A percentile compares a stretch with the other conserved stretches of the same genome.
phyloP scores from a whole-genome alignment of 768 basidiomycete genomes.

The Boletus sp. region DNA sequence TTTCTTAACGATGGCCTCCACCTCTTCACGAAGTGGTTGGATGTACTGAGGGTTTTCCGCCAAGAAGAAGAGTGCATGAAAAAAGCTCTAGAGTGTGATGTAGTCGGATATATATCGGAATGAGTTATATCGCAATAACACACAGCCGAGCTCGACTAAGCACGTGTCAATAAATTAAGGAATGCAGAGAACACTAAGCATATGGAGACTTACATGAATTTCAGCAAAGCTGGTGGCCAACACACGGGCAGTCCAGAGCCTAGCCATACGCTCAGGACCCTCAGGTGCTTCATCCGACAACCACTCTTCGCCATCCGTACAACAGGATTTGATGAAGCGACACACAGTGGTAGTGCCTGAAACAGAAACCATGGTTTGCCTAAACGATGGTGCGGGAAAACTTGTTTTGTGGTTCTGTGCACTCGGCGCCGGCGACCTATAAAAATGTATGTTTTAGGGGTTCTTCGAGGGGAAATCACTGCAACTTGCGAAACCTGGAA shows the following conservation, averaged over 20 bases:
- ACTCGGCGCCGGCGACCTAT: no score
- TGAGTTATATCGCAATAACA: not conserved
- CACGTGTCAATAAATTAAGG: not conserved
- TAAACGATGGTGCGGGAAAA: no score
- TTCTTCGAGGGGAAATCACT: no score
- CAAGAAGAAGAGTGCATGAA: slow-evolving; percentile 35
- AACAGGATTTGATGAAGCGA: no score
- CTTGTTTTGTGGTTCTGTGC: no score
- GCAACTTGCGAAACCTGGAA: no score
- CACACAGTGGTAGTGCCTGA: no score
- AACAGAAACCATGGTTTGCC: no score
- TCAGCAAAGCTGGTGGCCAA: slow-evolving; percentile 22
- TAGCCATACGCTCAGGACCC: slow-evolving; percentile 11
- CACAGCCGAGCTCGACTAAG: not conserved
- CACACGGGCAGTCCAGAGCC: slow-evolving; percentile 24
- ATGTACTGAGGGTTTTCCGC: slow-evolving; percentile 35
- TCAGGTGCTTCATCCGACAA: slow-evolving; percentile 26
- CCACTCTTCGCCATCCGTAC: no score
- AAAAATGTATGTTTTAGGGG: no score
- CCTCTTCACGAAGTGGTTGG: not conserved
- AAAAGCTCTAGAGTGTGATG: slow-evolving; percentile 24
- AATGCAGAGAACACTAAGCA: not conserved
- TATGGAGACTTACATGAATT: slow-evolving; percentile 17
- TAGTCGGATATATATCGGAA: not conserved
- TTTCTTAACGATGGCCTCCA: slow-evolving; percentile 2